phyloP scores from a whole-genome alignment of 2,329 filamentous ascomycete species.

The Fusarium denticulatum region DNA sequence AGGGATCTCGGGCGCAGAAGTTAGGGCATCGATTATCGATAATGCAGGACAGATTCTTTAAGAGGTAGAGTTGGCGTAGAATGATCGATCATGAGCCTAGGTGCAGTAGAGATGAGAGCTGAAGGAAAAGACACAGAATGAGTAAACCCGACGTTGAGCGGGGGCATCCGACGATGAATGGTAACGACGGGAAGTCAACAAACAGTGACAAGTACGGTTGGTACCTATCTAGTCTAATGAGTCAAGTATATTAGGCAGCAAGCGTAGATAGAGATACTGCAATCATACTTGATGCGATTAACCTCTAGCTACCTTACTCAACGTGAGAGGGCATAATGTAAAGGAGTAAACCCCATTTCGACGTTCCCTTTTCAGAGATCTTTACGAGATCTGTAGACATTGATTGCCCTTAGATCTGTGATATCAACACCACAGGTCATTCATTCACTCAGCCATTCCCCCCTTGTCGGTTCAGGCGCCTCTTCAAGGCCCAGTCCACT shows the following conservation, averaged over 20 bases:
- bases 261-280: neutral
- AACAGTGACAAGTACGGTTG: neutral
- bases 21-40: neutral
- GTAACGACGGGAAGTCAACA: constrained; percentile 2
- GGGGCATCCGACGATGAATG: constrained; percentile 7
- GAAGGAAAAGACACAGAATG: constrained; percentile 1
- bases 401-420: neutral
- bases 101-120: neutral
- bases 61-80: neutral
- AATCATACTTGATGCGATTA: neutral
- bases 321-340: neutral
- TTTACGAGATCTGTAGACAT: neutral
- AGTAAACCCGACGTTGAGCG: constrained; percentile 24
- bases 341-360: neutral
- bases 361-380: neutral
- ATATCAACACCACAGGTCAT: constrained; percentile 2
- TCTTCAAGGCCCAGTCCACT: constrained; percentile 14
- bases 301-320: neutral
- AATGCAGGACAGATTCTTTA: neutral
- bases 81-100: neutral
- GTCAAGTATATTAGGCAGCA: constrained; percentile 11
- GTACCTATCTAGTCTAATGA: neutral
- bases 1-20: neutral
- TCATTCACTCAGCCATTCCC: neutral
- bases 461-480: constrained; percentile 27